Evolutionary conservation across 2,329 filamentous ascomycete genomes (phyloP).

Genomic region (Chaetothyriales sp.): DNA sequence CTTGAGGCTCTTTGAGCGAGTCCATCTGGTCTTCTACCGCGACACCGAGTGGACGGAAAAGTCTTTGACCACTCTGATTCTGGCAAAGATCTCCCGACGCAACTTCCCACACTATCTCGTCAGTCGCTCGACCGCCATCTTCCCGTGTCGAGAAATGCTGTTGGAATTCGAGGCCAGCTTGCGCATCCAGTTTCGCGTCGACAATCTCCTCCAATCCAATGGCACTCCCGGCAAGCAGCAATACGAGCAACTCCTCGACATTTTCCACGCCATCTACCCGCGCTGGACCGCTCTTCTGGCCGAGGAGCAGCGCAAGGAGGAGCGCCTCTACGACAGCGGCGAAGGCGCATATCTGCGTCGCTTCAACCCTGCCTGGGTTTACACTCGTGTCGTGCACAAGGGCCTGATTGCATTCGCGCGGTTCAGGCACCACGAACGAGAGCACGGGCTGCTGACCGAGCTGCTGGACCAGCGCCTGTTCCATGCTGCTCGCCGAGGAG

Average conservation of each 20-base stretch:
- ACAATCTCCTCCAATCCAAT: slow-evolving; percentile 67
- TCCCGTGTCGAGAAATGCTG: slow-evolving; percentile 58
- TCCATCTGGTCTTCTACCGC: slow-evolving; percentile 90
- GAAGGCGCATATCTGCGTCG: slow-evolving; percentile 81
- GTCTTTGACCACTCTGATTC: slow-evolving; percentile 83
- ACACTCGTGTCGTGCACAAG: slow-evolving; percentile 87
- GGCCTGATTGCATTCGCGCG: slow-evolving; percentile 64
- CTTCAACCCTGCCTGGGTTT: slow-evolving; percentile 84
- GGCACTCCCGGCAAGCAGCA: slow-evolving; percentile 53
- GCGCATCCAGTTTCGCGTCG: slow-evolving; percentile 65
- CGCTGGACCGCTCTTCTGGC: slow-evolving; percentile 63
- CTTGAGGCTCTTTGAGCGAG: slow-evolving; percentile 76
- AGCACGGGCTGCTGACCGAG: slow-evolving; percentile 60
- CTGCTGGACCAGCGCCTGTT: slow-evolving; percentile 72
- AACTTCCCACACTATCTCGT: slow-evolving; percentile 88
- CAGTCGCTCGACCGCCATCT: slow-evolving; percentile 79
- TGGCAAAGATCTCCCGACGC: slow-evolving; percentile 74
- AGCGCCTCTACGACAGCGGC: slow-evolving; percentile 60
- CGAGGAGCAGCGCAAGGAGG: slow-evolving; percentile 67
- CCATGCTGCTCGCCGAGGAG: slow-evolving; percentile 67
- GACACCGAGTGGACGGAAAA: slow-evolving; percentile 97
- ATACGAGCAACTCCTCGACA: slow-evolving; percentile 53
- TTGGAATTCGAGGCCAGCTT: slow-evolving; percentile 84
- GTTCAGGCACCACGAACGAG: slow-evolving; percentile 64
- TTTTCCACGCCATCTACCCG: slow-evolving; percentile 61